Evolutionary conservation across 2,329 filamentous ascomycete species (phyloP), one percentile per base, ranked within the genome.

Genomic region (Mycosphaerella arachidis): DNA sequence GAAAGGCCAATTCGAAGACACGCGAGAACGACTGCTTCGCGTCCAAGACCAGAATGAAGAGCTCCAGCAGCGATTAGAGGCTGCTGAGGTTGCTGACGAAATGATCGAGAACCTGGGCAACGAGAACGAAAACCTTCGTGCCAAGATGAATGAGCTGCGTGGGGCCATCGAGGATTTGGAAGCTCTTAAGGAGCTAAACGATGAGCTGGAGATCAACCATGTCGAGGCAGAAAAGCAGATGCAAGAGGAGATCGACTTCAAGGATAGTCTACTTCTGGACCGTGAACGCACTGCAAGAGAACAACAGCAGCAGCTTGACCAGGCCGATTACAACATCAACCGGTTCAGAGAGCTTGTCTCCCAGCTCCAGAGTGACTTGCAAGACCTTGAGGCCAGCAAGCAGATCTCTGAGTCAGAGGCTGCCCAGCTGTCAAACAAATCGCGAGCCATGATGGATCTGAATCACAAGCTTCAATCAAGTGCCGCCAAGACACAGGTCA

Each of bases 391-490:
- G 61, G 90, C 92, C 12, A 95, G 92, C 4, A 91, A 95, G 69
- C 91, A 92, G 48, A 89, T 97, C 67, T 95, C 92, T 0, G 94
- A 97, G 74, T 88, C 88, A 16, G 92, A 97, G 73, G 92, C 93
- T 0, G 92, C 92, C 72, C 91, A 97, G 73, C 84, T 97, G 57
- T 92, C 88, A 65, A 90, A 85, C 68, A 89, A 91, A 63, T 96
- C 93, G 48, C 86, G 92, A 63, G 92, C 93, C 56, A 96, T 99
- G 88, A 90, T 96, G 85, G 93, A 99, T 70, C 83, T 99, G 50
- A 97, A 97, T 75, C 85, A 93, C 83, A 95, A 96, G 76, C 83
- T 99, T 48, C 93, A 96, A 71, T 84, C 90, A 58, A 95, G 92
- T 12, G 92, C 92, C 10, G 85, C 91, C 45, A 96, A 96, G 78